Evolutionary conservation across 192 early-diverging fungal species (phyloP), one percentile per base, ranked within the genome.

Genomic region (Dimargaris cristalligena): DNA sequence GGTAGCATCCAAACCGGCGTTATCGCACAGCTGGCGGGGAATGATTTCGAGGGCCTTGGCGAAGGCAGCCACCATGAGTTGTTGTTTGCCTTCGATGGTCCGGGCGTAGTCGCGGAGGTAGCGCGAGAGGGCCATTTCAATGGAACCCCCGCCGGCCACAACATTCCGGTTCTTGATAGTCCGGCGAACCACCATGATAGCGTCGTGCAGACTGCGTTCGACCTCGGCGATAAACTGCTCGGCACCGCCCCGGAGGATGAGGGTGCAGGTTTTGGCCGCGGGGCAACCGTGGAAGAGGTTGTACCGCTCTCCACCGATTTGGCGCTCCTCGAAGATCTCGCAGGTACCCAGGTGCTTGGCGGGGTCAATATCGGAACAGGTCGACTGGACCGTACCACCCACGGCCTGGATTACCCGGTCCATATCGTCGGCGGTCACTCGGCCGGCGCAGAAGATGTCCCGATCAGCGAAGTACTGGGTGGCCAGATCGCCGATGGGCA

Each of bases 381-480:
- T 90, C 30, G 91, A 89, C 69, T 99, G 95, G 38, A 92, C 77
- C 33, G 82, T 73, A 33, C 92, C 94, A 63, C 95, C 95, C 26
- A 94, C 90, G 58, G 93, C 95, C 71, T 91, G 84, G 62, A 94
- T 85, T 31, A 92, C 90, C 61, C 95, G 91, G 54, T 85, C 80
- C 61, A 99, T 68, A 68, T 99, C 95, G 61, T 90, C 93, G 64
- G 80, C 83, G 47, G 90, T 65, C 35, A 99, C 95, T 67, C 95
- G 89, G 44, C 95, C 95, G 32, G 95, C 95, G 68, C 95, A 99
- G 74, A 99, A 99, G 67, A 99, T 92, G 68, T 92, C 87, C 58
- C 95, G 89, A 68, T 99, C 95, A 55, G 95, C 95, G 83, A 99
- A 99, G 80, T 95, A 99, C 72, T 99, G 95, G 29, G 95, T 99